These are phyloP conservation scores for Canavalia ensiformis DNA, from an alignment of 306 rosid species.

Conservation along the genomic window DNA sequence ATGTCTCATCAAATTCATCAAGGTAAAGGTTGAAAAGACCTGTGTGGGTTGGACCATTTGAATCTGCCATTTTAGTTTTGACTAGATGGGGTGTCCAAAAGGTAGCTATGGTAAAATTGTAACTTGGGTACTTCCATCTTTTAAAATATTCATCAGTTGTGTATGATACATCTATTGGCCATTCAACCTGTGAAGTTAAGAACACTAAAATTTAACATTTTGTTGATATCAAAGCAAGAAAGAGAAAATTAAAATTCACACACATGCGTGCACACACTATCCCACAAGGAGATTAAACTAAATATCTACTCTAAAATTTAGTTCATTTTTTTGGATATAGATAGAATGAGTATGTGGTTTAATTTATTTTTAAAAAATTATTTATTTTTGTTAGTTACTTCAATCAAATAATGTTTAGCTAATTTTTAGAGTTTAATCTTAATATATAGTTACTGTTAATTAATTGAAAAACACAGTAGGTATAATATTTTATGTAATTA, in stretches of 20 bases:
- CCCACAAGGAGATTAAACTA: not conserved
- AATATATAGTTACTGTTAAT: no score
- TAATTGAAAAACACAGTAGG: no score
- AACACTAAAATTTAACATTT: not conserved
- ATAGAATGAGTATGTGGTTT: no score
- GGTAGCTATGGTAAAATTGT: slow-evolving; percentile 82
- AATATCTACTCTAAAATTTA: not conserved
- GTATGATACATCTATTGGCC: slow-evolving; percentile 80
- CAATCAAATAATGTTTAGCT: no score
- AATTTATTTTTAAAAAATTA: no score
- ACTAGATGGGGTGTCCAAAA: slow-evolving; percentile 81
- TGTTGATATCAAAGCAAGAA: not conserved
- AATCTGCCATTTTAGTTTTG: slow-evolving; percentile 52
- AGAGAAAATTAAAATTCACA: not conserved
- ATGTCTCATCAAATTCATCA: slow-evolving; percentile 72
- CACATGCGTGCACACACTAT: not conserved
- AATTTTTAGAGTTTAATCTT: no score
- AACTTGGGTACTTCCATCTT: slow-evolving; percentile 77
- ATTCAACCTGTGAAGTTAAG: slow-evolving; percentile 67
- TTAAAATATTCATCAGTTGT: slow-evolving; percentile 60
- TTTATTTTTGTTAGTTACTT: no score
- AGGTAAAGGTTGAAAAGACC: slow-evolving; percentile 76
- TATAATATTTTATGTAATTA: no score
- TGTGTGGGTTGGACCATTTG: slow-evolving; percentile 64
- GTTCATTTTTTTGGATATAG: no score